Evolutionary conservation across 192 early-diverging fungal species (phyloP).

Genomic region (Phycomyces blakesleeanus): DNA sequence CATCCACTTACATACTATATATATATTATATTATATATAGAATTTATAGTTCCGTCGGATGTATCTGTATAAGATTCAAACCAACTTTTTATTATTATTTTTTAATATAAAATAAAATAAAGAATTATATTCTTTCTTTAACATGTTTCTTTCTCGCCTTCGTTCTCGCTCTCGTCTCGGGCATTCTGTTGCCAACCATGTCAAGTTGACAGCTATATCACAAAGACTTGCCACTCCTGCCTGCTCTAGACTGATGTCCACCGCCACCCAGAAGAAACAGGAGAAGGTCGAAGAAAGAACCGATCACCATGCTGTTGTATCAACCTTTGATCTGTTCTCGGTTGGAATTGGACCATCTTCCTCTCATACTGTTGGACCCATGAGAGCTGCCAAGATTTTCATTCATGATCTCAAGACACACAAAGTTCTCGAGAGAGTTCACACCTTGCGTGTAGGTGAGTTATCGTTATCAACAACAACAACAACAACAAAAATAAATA

Average conservation of each 20-base stretch:
- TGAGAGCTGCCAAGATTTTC: slow-evolving; percentile 95
- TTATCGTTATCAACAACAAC: background rate
- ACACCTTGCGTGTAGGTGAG: slow-evolving; percentile 28
- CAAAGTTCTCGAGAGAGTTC: slow-evolving; percentile 53
- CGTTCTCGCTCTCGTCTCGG: no score
- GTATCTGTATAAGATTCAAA: no score
- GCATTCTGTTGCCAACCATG: no score
- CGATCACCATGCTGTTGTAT: slow-evolving; percentile 79
- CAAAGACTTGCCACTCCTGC: no score
- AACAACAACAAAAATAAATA: background rate
- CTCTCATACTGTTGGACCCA: slow-evolving; percentile 89
- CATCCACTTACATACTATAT: no score
- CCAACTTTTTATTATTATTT: no score
- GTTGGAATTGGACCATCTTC: slow-evolving; percentile 93
- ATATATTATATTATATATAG: no score
- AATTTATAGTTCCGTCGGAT: no score
- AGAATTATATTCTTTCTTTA: background rate
- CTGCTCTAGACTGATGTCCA: no score
- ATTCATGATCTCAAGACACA: slow-evolving; percentile 77
- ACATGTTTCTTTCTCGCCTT: no score
- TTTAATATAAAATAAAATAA: no score
- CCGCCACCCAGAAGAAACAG: background rate
- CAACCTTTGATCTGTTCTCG: slow-evolving; percentile 92
- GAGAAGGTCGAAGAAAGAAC: background rate
- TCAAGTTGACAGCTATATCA: no score